A percentile compares a stretch with the other conserved stretches of the same genome.
phyloP scores from a whole-genome alignment of 1,284 basidiomycete genomes.

The Rhodotorula sp. region DNA sequence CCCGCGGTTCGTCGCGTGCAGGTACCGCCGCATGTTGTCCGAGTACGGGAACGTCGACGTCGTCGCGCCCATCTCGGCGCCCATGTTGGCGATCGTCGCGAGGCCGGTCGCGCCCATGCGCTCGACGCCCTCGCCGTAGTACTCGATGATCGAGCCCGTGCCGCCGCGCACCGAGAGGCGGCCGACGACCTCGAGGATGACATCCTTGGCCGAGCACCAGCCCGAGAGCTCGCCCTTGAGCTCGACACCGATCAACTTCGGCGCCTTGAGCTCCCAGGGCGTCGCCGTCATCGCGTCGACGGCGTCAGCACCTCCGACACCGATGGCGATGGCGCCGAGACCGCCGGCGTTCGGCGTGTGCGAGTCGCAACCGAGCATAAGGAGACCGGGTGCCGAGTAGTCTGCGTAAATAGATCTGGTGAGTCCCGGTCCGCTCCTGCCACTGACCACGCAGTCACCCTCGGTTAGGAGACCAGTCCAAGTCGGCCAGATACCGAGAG shows the following conservation, averaged over 20 bases:
- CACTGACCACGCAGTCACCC: too few species aligned
- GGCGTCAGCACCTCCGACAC: slow-evolving; percentile 97
- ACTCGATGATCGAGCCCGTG: slow-evolving; percentile 94
- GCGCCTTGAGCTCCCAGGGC: slow-evolving; percentile 95
- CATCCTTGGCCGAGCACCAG: slow-evolving; percentile 96
- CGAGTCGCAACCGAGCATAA: slow-evolving; percentile 72
- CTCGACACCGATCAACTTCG: slow-evolving; percentile 61
- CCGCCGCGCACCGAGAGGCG: slow-evolving; percentile 95
- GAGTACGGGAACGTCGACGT: slow-evolving; percentile 98
- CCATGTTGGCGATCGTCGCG: slow-evolving; percentile 64
- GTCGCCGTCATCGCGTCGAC: slow-evolving; percentile 98
- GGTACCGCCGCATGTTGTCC: slow-evolving; percentile 77
- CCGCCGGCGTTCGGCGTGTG: slow-evolving; percentile 99
- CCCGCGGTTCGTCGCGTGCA: slow-evolving; percentile 85
- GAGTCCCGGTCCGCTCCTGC: neutral
- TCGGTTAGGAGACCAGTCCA: too few species aligned
- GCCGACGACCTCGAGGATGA: slow-evolving; percentile 92
- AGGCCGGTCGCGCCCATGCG: slow-evolving; percentile 88
- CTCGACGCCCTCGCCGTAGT: slow-evolving; percentile 92
- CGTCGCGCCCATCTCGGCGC: slow-evolving; percentile 97
- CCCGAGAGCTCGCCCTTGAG: slow-evolving; percentile 83
- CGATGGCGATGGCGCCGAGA: slow-evolving; percentile 95
- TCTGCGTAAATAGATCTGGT: slow-evolving; percentile 18
- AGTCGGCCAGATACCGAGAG: neutral
- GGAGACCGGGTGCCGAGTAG: slow-evolving; percentile 56